Evolutionary conservation across 2,329 filamentous ascomycete species (phyloP), one percentile per base, ranked within the genome.

Genomic region (Ceratocystis harringtonii): DNA sequence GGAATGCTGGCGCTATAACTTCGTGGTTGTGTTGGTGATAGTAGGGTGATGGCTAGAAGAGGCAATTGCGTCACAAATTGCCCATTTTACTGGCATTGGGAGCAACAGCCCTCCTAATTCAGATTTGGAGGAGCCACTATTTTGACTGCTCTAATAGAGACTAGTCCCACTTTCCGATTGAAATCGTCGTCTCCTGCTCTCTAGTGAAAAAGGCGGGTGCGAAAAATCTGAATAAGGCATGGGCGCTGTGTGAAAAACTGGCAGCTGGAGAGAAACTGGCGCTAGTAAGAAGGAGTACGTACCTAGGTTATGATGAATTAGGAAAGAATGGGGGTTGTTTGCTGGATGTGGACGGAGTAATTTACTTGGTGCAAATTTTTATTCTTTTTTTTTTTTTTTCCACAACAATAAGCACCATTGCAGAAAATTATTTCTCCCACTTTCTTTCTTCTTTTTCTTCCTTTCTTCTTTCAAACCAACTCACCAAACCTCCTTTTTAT

Each of bases 401-500:
- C 63, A 60, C 28, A 64, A 57, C 66, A 68, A 57, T 65, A 68
- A 72, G 28, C 22, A 57, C 71, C 70, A 70, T 50, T 66, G 30
- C n/a, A 73, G 73, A 73, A 75, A 73, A 74, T 41, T 74, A 70
- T 70, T 71, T 71, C 69, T 70, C 69, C 70, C 74, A 50, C 48
- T 50, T 76, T 75, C 73, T 74, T 72, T 72, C 73, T 72, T 73
- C 73, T 72, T 72, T 70, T 71, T 71, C 72, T 71, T 72, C 76
- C 70, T 71, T 70, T 70, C 71, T 74, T 74, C 75, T 75, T 77
- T 72, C 73, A 74, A 76, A 77, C 76, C 75, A 73, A 74, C 52
- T 65, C 65, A 55, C 77, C 77, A 79, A 76, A 76, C 75, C 75
- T 66, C 28, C 36, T 57, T 65, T 65, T 78, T 79, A 79, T 78